Evolutionary conservation across 306 rosid genomes (phyloP), one percentile per base, ranked within the genome.

Genomic region (Phaseolus lunatus): DNA sequence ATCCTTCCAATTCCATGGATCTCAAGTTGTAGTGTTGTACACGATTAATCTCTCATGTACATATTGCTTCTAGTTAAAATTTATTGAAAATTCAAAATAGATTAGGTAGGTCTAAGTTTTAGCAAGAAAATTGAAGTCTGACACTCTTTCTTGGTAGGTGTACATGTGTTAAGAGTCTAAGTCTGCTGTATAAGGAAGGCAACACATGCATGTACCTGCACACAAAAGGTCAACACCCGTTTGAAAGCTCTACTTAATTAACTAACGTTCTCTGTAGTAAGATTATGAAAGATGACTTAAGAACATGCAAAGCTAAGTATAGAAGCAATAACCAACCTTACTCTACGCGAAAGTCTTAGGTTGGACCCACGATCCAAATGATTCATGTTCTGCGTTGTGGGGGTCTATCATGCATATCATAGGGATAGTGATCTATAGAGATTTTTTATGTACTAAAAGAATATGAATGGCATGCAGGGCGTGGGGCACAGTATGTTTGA

Each of bases 401-500:
- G 39, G 5, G 5, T 48, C 20, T 48, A 11, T 49, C 10, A 49
- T 20, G 27, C 14, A 53, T 43, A 43, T 43, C 44, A 11, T 3
- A n/a, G n/a, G n/a, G n/a, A n/a, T n/a, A 7, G 9, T 37, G 9
- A 3, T 0, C 3, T 5, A 31, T 5, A 9, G 3, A 39, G 11
- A 9, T 39, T 39, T 35, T 37, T 8, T 4, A 14, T 47, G 11
- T 57, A 23, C 64, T 58, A 35, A 57, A n/a, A 45, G 5, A 41
- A 2, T 20, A 5, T 69, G 0, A 37, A 62, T 35, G 5, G 33
- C 11, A 35, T 84, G 77, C 81, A 85, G 87, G 89, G 84, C 19
- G 59, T 87, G 86, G 91, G 89, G 86, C 0, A 78, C 29, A 18
- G 35, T 70, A 35, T 83, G 85, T 75, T 71, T 85, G 63, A 57